Evolutionary conservation across 257 asterid genomes (phyloP).

Genomic region (Solanum piurae): DNA sequence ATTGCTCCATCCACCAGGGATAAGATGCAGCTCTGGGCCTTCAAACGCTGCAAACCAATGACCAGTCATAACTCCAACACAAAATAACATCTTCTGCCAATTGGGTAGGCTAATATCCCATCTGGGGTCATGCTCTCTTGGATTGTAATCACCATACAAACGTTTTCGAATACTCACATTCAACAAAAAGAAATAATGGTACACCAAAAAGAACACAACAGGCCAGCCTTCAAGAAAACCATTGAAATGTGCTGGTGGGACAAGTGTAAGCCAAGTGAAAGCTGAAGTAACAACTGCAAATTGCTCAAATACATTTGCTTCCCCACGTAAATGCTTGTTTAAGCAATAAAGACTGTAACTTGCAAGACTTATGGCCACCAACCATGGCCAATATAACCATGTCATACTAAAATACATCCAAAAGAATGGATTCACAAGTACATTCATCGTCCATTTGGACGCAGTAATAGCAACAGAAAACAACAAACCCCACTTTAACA

Average conservation of each 20-base stretch:
- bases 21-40: slow-evolving; percentile 73
- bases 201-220: slow-evolving; percentile 71
- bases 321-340: slow-evolving; percentile 42
- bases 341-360: slow-evolving; percentile 51
- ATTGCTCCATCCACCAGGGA: slow-evolving; percentile 78
- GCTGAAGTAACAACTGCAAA: slow-evolving; percentile 62
- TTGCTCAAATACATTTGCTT: slow-evolving; percentile 49
- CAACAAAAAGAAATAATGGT: slow-evolving; percentile 86
- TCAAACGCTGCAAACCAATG: slow-evolving; percentile 93
- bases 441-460: slow-evolving; percentile 40
- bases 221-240: slow-evolving; percentile 99
- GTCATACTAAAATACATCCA: slow-evolving; percentile 96
- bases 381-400: slow-evolving; percentile 97
- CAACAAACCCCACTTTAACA: slow-evolving; percentile 55
- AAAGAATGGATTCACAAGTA: slow-evolving; percentile 55
- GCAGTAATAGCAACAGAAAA: slow-evolving; percentile 49
- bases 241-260: slow-evolving; percentile 87
- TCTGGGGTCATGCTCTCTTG: slow-evolving; percentile 57
- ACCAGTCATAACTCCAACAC: slow-evolving; percentile 48
- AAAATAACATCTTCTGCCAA: slow-evolving; percentile 62
- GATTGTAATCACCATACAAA: slow-evolving; percentile 62
- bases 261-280: slow-evolving; percentile 87
- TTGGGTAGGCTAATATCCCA: slow-evolving; percentile 71
- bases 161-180: slow-evolving; percentile 56
- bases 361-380: slow-evolving; percentile 43